A percentile compares a stretch with the other conserved stretches of the same genome.
Conservation (phyloP, 257 asterid species). For the Solanum pennellii region DNA sequence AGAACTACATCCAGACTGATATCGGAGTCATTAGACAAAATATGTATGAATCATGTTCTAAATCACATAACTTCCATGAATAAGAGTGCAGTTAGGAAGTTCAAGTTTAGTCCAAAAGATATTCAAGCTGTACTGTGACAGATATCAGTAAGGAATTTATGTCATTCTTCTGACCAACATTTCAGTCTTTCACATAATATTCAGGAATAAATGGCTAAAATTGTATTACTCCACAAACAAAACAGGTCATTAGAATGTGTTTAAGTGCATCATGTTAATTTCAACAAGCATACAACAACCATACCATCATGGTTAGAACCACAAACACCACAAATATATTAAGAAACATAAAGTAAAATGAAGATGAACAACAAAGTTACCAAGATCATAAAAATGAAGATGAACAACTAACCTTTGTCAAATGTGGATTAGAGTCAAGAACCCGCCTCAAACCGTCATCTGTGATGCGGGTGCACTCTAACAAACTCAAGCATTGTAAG, state of each 20-base stretch:
- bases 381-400: not conserved
- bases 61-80: not conserved
- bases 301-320: not conserved
- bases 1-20: not conserved
- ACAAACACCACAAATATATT: not conserved
- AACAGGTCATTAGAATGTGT: not conserved
- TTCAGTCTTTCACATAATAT: not conserved
- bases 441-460: constrained; percentile 56
- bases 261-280: not conserved
- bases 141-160: not conserved
- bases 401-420: constrained; percentile 57
- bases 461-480: constrained; percentile 57
- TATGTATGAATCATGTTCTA: not conserved
- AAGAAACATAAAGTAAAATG: not conserved
- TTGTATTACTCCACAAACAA: not conserved
- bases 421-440: constrained; percentile 49
- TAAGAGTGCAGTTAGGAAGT: not conserved
- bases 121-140: not conserved
- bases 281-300: not conserved
- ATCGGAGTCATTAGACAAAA: not conserved
- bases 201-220: not conserved
- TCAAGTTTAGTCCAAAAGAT: not conserved
- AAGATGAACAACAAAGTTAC: not conserved
- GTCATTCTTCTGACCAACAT: not conserved
- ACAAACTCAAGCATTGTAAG: constrained; percentile 53